Percentiles rank a stretch among this genome's conserved stretches.
Evolutionary conservation across 768 basidiomycete species (phyloP).

Genomic region (Dendrothele bispora): DNA sequence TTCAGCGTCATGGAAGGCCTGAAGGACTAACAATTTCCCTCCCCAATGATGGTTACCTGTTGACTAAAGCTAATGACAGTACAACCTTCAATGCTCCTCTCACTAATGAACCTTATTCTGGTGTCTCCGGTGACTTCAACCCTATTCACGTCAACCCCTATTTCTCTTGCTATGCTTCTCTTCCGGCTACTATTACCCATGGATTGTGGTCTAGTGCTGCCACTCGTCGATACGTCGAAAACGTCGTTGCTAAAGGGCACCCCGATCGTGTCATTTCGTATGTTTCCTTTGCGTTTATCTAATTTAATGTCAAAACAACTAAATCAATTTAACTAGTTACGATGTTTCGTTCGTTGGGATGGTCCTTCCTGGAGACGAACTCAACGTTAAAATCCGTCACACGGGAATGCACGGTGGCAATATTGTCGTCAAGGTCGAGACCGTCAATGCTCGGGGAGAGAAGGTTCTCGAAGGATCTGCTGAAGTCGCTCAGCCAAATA

Average conservation of each 20-base stretch:
- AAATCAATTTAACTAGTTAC: slow-evolving; percentile 51
- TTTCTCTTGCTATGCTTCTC: slow-evolving; percentile 89
- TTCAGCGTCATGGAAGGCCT: slow-evolving; percentile 85
- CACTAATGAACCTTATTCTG: slow-evolving; percentile 95
- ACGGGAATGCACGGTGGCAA: slow-evolving; percentile 91
- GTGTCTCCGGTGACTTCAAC: slow-evolving; percentile 96
- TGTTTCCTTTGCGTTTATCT: slow-evolving; percentile 34
- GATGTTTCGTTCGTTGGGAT: slow-evolving; percentile 96
- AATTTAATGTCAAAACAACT: too few relatives aligned
- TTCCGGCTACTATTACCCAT: slow-evolving; percentile 97
- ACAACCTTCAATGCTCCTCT: slow-evolving; percentile 80
- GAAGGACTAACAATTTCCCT: slow-evolving; percentile 79
- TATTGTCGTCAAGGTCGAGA: slow-evolving; percentile 88
- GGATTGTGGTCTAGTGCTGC: slow-evolving; percentile 97
- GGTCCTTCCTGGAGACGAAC: slow-evolving; percentile 89
- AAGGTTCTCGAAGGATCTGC: slow-evolving; percentile 92
- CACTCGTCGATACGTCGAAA: slow-evolving; percentile 90
- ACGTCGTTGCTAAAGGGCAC: slow-evolving; percentile 87
- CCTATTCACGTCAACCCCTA: slow-evolving; percentile 99
- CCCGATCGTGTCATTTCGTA: slow-evolving; percentile 89
- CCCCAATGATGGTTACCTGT: slow-evolving; percentile 82
- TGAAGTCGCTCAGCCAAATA: slow-evolving; percentile 89
- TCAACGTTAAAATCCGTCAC: slow-evolving; percentile 86
- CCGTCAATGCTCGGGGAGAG: slow-evolving; percentile 80
- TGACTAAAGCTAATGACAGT: slow-evolving; percentile 60